Evolutionary conservation across 2,329 filamentous ascomycete species (phyloP), one percentile per base, ranked within the genome.

Genomic region (Calcarisporium arbuscula): DNA sequence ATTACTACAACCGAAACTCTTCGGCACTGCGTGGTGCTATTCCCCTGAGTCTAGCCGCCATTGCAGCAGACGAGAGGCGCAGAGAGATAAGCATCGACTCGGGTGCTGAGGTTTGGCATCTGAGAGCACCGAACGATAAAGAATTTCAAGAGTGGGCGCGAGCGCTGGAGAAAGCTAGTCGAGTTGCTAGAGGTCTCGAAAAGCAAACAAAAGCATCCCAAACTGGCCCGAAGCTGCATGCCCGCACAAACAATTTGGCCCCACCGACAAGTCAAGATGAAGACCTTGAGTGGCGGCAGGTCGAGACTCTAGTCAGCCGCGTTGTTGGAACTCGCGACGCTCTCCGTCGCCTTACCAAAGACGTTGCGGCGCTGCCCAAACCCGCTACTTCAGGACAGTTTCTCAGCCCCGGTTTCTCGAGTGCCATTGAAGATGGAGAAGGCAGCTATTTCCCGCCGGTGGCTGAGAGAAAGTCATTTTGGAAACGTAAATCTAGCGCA

Each of bases 31-130:
- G 92, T 40, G 92, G 92, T 14, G 88, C 92, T 7, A 92, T 98
- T 33, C 92, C 92, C 1, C 70, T 98, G 8, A 92, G 87, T 18
- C 65, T 98, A 33, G 92, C 92, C 12, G 92, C 87, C 5, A 84
- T 98, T 39, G 85, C 89, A 4, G 87, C 87, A 7, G 89, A 95
- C 53, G 86, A 92, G 56, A 79, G 85, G 51, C 79, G 85, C 23
- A 77, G 88, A 44, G 90, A 96, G 58, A 95, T 98, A 34, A 94
- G 84, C 27, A 92, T 98, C 38, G 92, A 98, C 56, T 96, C 92
- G 0, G 92, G 92, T 2, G 89, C 92, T 3, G 92, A 98, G 59
- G 80, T 98, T 18, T 98, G 92, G 92, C 92, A 96, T 62, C 68
- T 98, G 19, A 82, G 81, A 50, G 87, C 92, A 4, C 77, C 74